Evolutionary conservation across 371 early-diverging fungal species (phyloP), one percentile per base, ranked within the genome.

Genomic region (Basidiobolus meristosporus): DNA sequence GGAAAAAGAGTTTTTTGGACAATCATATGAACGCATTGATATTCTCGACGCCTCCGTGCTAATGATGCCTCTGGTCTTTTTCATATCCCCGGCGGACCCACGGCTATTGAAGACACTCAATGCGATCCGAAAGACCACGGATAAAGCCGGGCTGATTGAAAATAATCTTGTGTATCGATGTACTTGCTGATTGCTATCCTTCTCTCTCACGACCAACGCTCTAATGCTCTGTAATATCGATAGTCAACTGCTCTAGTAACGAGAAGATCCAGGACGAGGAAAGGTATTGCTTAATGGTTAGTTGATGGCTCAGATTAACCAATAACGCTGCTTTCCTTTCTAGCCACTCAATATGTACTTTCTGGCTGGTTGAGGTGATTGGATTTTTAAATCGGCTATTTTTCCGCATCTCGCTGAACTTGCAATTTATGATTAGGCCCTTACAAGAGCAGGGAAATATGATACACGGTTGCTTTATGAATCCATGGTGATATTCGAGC

Each of bases 311-410:
- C n/a, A n/a, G n/a, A n/a, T n/a, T n/a, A n/a, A n/a, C n/a, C n/a
- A n/a, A n/a, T n/a, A n/a, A n/a, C n/a, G n/a, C n/a, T n/a, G n/a
- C n/a, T n/a, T n/a, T n/a, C n/a, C n/a, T n/a, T n/a, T n/a, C n/a
- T 30, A 46, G 29, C 46, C 84, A 84, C 41, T 68, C 75, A 1
- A 74, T 86, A 73, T 82, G 83, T 52, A 78, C 84, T 1, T 83
- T 86, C 47, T 86, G 87, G 87, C 63, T 84, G 7, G 74, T 83
- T 9, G 87, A 86, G n/a, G n/a, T n/a, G n/a, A n/a, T n/a, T n/a
- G n/a, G n/a, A n/a, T n/a, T n/a, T n/a, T n/a, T n/a, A n/a, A n/a
- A n/a, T n/a, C n/a, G n/a, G n/a, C n/a, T n/a, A n/a, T n/a, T n/a
- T n/a, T n/a, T n/a, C n/a, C n/a, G n/a, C n/a, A n/a, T n/a, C n/a